Percentiles rank a stretch among this genome's conserved stretches.
These are phyloP conservation scores for Pseudogymnoascus sp. DNA, from an alignment of 2,329 filamentous ascomycete genomes.

Conservation along the genomic window DNA sequence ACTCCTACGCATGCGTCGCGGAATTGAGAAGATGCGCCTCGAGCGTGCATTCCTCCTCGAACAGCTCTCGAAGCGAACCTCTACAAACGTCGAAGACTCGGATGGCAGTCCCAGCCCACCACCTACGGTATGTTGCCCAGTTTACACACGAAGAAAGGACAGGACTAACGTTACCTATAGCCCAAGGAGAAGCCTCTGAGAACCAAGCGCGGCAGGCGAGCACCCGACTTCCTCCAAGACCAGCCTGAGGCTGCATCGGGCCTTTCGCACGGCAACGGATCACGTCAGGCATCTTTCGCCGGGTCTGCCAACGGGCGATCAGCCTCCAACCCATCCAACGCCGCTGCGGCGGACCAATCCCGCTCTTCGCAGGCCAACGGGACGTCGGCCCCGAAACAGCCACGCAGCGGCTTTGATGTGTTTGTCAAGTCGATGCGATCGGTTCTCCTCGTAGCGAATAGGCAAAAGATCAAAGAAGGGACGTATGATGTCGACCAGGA, in stretches of 20 bases:
- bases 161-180: constrained; percentile 33
- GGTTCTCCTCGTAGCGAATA: constrained; percentile 19
- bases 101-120: constrained; percentile 74
- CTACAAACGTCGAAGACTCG: constrained; percentile 67
- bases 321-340: constrained; percentile 42
- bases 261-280: constrained; percentile 41
- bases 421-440: constrained; percentile 25
- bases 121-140: constrained; percentile 54
- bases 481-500: constrained; percentile 24
- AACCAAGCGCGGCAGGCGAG: constrained; percentile 64
- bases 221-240: constrained; percentile 39
- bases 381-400: constrained; percentile 29
- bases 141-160: constrained; percentile 10
- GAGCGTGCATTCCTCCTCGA: constrained; percentile 71
- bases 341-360: constrained; percentile 27
- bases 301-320: constrained; percentile 39
- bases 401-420: constrained; percentile 23
- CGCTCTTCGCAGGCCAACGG: constrained; percentile 17
- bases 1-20: constrained; percentile 70
- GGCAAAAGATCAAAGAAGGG: constrained; percentile 22
- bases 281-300: constrained; percentile 35
- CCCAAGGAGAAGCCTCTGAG: constrained; percentile 72
- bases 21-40: constrained; percentile 85
- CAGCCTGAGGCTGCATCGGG: constrained; percentile 33
- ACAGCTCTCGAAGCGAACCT: constrained; percentile 66